Evolutionary conservation across 2,329 filamentous ascomycete species (phyloP), one percentile per base, ranked within the genome.

Genomic region (Penicillium glabrum): DNA sequence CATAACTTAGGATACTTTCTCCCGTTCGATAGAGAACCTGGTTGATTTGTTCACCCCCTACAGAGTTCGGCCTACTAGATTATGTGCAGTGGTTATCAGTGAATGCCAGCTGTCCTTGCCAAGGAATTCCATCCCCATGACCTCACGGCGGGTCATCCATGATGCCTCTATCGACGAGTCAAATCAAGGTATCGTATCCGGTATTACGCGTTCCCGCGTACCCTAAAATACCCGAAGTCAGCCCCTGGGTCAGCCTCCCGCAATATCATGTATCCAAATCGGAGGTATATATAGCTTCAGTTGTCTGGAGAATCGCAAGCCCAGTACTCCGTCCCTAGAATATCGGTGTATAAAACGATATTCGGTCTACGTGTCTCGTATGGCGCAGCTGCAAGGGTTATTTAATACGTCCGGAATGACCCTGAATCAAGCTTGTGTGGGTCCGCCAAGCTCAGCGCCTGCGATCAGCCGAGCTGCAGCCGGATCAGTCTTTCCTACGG

Each of bases 381-480:
- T 23, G 35, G 14, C 27, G 21, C 29, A 50, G 46, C 49, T 54
- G 54, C 60, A 60, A 56, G 55, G 55, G 47, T 41, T 43, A 26
- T n/a, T 16, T 43, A 46, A 21, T 11, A 46, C 44, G 31, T 47
- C 57, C 52, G 53, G 50, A 55, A 46, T 54, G 50, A 53, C 52
- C 54, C 54, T 60, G 54, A 46, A 61, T 61, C 54, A 57, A 67
- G 64, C 64, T 67, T 60, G 53, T 67, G 64, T 66, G 63, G 64
- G 64, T 66, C 64, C 47, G 63, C 64, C 63, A 66, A 64, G 60
- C 54, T 54, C 51, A 31, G 53, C 51, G 51, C 35, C 56, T 63
- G 62, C 57, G 60, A 64, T 58, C 62, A 59, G 57, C 62, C 63
- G 57, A 58, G 46, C 59, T 64, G 59, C 54, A 59, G 58, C 51